Conservation (phyloP, 441 rosid genomes). For the Jatropha multifida region DNA sequence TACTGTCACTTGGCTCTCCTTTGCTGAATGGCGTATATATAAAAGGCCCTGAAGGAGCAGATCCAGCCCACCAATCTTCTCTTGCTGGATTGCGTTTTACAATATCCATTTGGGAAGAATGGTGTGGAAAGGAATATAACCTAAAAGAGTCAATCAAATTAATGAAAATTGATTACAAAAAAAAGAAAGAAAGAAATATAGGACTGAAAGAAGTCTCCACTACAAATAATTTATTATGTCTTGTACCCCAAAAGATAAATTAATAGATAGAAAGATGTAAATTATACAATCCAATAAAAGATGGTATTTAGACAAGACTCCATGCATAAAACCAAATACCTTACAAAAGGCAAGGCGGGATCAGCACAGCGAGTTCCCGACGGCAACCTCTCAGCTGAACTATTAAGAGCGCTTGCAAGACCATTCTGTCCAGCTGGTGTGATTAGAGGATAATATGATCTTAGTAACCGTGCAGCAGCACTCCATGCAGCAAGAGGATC, state of each 20-base stretch:
- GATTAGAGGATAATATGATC: slow-evolving; percentile 92
- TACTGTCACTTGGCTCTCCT: slow-evolving; percentile 71
- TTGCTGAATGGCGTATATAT: slow-evolving; percentile 97
- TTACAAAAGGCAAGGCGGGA: slow-evolving; percentile 93
- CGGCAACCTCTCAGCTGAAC: slow-evolving; percentile 90
- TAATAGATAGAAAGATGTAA: not conserved
- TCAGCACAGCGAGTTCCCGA: slow-evolving; percentile 95
- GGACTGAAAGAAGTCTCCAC: not conserved
- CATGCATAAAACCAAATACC: slow-evolving; percentile 40
- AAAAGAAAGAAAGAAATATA: too few relatives aligned
- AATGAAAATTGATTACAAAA: slow-evolving; percentile 8
- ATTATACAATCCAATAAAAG: not conserved
- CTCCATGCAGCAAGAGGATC: slow-evolving; percentile 99
- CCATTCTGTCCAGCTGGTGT: slow-evolving; percentile 99
- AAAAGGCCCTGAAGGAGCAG: slow-evolving; percentile 99
- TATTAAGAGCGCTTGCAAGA: slow-evolving; percentile 84
- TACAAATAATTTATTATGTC: not conserved
- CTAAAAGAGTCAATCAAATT: slow-evolving; percentile 37
- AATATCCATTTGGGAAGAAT: slow-evolving; percentile 78
- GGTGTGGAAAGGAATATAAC: slow-evolving; percentile 80
- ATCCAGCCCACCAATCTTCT: slow-evolving; percentile 97
- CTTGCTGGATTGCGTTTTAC: slow-evolving; percentile 80
- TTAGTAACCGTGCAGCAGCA: slow-evolving; percentile 92
- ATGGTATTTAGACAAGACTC: not conserved
- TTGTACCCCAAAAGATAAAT: not conserved